Evolutionary conservation across 2,329 filamentous ascomycete genomes (phyloP).

Genomic region (Hirsutella rhossiliensis): DNA sequence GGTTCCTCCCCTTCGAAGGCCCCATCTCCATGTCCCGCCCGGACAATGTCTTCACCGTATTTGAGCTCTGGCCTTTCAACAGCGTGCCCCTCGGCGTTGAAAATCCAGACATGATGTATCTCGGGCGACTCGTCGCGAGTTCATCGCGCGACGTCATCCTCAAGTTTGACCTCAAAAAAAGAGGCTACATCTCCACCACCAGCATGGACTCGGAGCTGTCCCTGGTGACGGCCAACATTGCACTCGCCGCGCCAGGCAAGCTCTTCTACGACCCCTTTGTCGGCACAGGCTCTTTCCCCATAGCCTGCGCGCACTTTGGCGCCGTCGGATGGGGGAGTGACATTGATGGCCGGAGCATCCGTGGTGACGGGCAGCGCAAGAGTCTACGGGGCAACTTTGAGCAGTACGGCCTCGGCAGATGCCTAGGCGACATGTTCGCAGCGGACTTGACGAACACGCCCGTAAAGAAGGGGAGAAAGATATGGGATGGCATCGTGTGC

Average conservation of each 20-base stretch:
- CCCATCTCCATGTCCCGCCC: conserved; percentile 65
- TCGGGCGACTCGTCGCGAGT: conserved; percentile 59
- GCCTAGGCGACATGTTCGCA: conserved; percentile 68
- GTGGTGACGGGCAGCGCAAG: conserved; percentile 50
- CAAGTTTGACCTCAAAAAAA: conserved; percentile 83
- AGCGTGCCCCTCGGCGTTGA: conserved; percentile 32
- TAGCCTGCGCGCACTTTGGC: conserved; percentile 85
- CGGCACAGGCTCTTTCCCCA: conserved; percentile 83
- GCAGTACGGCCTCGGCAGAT: conserved; percentile 60
- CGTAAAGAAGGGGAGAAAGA: conserved; percentile 40
- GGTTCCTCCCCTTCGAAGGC: conserved; percentile 66
- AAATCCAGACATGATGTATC: conserved; percentile 49
- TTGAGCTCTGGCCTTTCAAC: conserved; percentile 65
- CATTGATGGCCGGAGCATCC: conserved; percentile 82
- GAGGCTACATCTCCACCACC: conserved; percentile 87
- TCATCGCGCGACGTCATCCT: conserved; percentile 56
- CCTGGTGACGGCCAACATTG: conserved; percentile 84
- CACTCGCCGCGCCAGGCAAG: conserved; percentile 68
- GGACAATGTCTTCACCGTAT: conserved; percentile 64
- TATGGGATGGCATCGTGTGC: conserved; percentile 84
- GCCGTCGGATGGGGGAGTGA: conserved; percentile 77
- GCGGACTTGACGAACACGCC: conserved; percentile 85
- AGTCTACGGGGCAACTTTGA: conserved; percentile 59
- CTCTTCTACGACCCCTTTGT: conserved; percentile 93
- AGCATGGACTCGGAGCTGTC: conserved; percentile 95